Percentiles rank a stretch among this genome's conserved stretches.
These are phyloP conservation scores for Citrus mangshanensis DNA, from an alignment of 345 rosid species.

Conservation along the genomic window DNA sequence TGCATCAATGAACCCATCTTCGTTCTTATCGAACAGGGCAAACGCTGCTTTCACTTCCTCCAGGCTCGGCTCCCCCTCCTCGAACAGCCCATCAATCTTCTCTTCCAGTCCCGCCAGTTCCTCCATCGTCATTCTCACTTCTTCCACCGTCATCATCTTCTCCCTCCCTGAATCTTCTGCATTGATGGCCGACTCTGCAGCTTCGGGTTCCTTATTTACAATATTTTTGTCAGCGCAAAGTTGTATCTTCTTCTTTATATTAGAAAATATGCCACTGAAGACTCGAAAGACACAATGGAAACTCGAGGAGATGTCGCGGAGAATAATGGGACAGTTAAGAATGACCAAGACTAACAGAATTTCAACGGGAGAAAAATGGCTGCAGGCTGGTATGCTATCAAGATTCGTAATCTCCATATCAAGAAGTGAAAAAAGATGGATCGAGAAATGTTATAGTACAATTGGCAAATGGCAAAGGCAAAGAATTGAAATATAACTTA, in stretches of 20 bases:
- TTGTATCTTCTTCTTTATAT: background rate
- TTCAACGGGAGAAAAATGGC: background rate
- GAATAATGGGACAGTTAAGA: constrained; percentile 20
- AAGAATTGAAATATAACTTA: no score
- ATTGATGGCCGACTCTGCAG: background rate
- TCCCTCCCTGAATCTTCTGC: no score
- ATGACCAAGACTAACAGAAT: constrained; percentile 20
- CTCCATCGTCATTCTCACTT: constrained; percentile 34
- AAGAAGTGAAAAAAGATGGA: background rate
- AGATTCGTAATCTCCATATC: constrained; percentile 1
- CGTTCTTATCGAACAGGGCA: constrained; percentile 50
- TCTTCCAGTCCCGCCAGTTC: constrained; percentile 10
- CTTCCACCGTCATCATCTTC: constrained; percentile 17
- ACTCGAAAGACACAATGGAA: constrained; percentile 19
- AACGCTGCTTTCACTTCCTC: constrained; percentile 50
- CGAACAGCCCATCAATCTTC: constrained; percentile 32
- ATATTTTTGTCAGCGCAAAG: no score
- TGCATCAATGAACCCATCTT: constrained; percentile 68
- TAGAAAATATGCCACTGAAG: background rate
- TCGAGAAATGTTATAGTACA: background rate
- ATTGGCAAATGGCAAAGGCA: background rate
- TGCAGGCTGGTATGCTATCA: background rate
- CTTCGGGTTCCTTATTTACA: background rate
- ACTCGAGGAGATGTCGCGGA: constrained; percentile 26
- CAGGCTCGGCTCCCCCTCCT: constrained; percentile 39